These are phyloP conservation scores for Grosmannia serpens DNA, from an alignment of 2,329 filamentous ascomycete genomes.

Conservation along the genomic window DNA sequence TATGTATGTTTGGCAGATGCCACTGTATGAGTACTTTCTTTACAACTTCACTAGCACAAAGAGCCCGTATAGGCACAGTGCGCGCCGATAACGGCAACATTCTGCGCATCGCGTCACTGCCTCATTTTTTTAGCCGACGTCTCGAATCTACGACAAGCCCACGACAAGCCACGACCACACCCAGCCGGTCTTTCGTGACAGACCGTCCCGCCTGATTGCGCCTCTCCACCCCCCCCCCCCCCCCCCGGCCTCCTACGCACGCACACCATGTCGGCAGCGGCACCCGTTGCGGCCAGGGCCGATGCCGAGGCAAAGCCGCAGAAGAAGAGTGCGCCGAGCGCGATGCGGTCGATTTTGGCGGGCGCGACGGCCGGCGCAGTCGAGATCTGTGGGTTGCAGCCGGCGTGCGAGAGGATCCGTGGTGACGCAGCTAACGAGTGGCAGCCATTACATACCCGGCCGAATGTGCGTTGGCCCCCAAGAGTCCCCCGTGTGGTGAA, in stretches of 20 bases:
- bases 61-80: too few relatives aligned
- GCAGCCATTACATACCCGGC: conserved; percentile 81
- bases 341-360: conserved; percentile 79
- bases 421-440: conserved; percentile 18
- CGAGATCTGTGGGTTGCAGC: conserved; percentile 59
- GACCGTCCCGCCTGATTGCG: background rate
- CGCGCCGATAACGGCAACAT: background rate
- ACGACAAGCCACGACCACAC: background rate
- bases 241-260: background rate
- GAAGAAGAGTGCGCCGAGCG: conserved; percentile 51
- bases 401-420: background rate
- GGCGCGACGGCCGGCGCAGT: conserved; percentile 89
- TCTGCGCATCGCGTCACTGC: background rate
- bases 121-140: background rate
- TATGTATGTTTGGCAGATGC: too few relatives aligned
- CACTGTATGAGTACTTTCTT: too few relatives aligned
- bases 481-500: too few relatives aligned
- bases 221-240: background rate
- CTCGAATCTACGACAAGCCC: too few relatives aligned
- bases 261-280: conserved; percentile 5
- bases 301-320: conserved; percentile 5
- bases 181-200: background rate
- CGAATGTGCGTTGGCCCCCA: conserved; percentile 56
- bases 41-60: too few relatives aligned
- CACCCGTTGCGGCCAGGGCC: background rate